Evolutionary conservation across 805 yeast species (phyloP), one percentile per base, ranked within the genome.

Genomic region (Wickerhamomyces bisporus): DNA sequence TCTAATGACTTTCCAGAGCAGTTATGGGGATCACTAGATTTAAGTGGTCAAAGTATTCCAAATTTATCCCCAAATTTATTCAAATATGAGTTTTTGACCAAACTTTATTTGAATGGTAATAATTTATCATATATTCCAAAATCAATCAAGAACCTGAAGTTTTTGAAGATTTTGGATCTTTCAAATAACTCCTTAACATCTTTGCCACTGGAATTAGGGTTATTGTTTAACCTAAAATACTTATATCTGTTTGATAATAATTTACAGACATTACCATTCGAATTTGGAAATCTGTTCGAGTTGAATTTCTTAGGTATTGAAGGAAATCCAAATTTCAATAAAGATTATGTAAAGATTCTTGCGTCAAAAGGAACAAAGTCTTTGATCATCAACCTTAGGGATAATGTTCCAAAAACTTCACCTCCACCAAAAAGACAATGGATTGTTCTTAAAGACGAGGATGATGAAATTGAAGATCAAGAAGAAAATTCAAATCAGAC

Each of bases 1-100:
- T 71, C 54, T 39, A 34, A 61, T 52, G 51, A 59, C 32, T 52
- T 49, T 43, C 78, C 83, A 26, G 81, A 80, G 42, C 97, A 89
- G 64, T 73, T 85, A 55, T 93, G 99, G 99, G 84, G 94, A 38
- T 91, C 89, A 6, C 67, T 93, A 47, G 99, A 93, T 64, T 68
- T 91, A 47, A 79, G 94, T 47, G 96, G 96, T 42, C 95, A 93
- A 61, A 86, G 91, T 25, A 68, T 93, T 36, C 67, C 77, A 44
- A 73, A 76, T 40, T 48, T 91, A 23, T 75, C 86, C n/a, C 75
- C 82, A 16, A 79, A 79, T 50, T 62, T 93, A 32, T 87, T 87
- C 68, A 76, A 79, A 32, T 93, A 88, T 61, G 73, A 75, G 43
- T 93, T 93, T 52, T 71, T 93, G 52, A 93, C 91, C 55, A 81